Percentiles rank a stretch among this genome's conserved stretches.
phyloP scores from a whole-genome alignment of 2,329 filamentous ascomycete genomes.

The Cytospora piceae region DNA sequence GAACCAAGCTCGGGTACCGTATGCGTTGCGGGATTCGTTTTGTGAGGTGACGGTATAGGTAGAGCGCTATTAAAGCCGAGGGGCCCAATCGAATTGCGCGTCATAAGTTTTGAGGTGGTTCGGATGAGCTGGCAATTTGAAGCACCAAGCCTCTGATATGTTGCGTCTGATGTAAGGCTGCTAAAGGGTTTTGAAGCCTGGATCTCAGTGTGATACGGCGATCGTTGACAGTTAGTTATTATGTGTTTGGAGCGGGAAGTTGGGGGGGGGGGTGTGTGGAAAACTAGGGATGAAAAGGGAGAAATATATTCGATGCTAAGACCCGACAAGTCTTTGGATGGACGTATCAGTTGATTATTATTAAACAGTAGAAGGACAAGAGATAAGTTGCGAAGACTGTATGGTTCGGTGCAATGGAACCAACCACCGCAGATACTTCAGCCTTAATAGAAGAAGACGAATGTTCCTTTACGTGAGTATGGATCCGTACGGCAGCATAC shows the following conservation, averaged over 20 bases:
- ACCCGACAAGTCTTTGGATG: background rate
- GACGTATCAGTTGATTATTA: background rate
- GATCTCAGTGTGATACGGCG: background rate
- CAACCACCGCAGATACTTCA: background rate
- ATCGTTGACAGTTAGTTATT: constrained; percentile 5
- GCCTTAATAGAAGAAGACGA: background rate
- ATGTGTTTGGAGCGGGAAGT: background rate
- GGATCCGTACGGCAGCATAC: background rate
- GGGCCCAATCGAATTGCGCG: background rate
- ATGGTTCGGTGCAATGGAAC: background rate
- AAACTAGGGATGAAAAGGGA: background rate
- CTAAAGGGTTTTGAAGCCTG: background rate
- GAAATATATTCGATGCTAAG: background rate
- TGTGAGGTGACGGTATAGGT: background rate
- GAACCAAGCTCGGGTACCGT: constrained; percentile 13
- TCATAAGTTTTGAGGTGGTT: background rate
- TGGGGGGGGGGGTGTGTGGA: background rate
- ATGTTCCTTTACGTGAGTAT: background rate
- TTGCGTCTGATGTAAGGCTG: background rate
- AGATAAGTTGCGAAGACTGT: background rate
- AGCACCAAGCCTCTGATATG: background rate
- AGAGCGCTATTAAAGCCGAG: background rate
- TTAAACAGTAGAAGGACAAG: background rate
- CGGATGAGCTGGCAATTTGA: background rate
- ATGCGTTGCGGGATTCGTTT: background rate